These are phyloP conservation scores for Pestalotiopsis sp. DNA, from an alignment of 2,329 filamentous ascomycete genomes.

Conservation along the genomic window DNA sequence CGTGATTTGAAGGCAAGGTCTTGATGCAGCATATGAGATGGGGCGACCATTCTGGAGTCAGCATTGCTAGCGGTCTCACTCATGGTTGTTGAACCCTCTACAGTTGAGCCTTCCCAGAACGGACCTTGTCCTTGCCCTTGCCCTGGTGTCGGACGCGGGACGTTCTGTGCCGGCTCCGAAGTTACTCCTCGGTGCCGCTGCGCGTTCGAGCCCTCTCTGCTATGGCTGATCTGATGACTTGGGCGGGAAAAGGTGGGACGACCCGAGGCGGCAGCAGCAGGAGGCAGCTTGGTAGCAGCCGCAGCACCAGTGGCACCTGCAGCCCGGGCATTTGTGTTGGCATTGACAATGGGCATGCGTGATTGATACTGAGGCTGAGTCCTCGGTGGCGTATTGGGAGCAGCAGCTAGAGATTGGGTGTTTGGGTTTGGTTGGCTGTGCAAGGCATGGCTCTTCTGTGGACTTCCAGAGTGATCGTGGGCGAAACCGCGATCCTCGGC, in stretches of 20 bases:
- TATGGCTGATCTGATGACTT: constrained; percentile 18
- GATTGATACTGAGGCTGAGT: constrained; percentile 25
- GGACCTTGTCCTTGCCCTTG: constrained; percentile 24
- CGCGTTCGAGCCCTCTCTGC: constrained; percentile 27
- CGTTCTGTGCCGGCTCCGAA: constrained; percentile 25
- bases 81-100: constrained; percentile 32
- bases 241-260: constrained; percentile 20
- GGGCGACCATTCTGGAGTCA: constrained; percentile 26
- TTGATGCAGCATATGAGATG: constrained; percentile 24
- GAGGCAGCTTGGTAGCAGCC: constrained; percentile 11
- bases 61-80: constrained; percentile 35
- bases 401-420: constrained; percentile 17
- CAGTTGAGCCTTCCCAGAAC: constrained; percentile 36
- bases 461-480: constrained; percentile 23
- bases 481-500: constrained; percentile 18
- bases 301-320: constrained; percentile 23
- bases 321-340: constrained; percentile 28
- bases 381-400: constrained; percentile 12
- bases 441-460: constrained; percentile 25
- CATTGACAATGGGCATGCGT: constrained; percentile 31
- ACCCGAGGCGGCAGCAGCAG: constrained; percentile 15
- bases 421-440: constrained; percentile 16
- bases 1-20: constrained; percentile 23
- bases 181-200: constrained; percentile 23
- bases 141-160: constrained; percentile 22